Conservation (phyloP, 2,329 filamentous ascomycete species). For the Mollisia scopiformis region DNA sequence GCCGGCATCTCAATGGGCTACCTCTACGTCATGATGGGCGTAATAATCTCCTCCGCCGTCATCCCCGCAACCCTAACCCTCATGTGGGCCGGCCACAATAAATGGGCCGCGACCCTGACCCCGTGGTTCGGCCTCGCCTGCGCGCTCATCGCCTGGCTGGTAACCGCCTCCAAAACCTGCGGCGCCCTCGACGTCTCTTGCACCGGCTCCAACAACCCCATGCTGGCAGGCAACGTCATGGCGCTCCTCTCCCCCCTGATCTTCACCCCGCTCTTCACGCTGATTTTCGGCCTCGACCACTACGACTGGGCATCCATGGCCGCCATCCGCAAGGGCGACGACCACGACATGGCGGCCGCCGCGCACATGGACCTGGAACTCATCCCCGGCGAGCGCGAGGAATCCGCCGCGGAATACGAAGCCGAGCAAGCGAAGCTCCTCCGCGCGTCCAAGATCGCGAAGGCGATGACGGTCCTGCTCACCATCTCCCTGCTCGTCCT, state of each 20-base stretch:
- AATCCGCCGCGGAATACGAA: slow-evolving; percentile 42
- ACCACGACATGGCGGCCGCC: slow-evolving; percentile 68
- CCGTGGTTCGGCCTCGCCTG: slow-evolving; percentile 71
- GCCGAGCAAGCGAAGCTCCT: slow-evolving; percentile 51
- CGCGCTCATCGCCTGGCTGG: slow-evolving; percentile 76
- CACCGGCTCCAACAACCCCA: slow-evolving; percentile 84
- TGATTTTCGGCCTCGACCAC: slow-evolving; percentile 63
- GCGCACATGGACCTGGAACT: slow-evolving; percentile 69
- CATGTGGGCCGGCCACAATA: slow-evolving; percentile 80
- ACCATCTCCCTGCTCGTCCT: slow-evolving; percentile 75
- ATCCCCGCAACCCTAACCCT: slow-evolving; percentile 81
- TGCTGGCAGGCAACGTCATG: slow-evolving; percentile 85
- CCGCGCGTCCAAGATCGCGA: slow-evolving; percentile 54
- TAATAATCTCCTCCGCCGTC: slow-evolving; percentile 84
- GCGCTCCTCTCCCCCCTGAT: slow-evolving; percentile 77
- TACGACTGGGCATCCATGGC: slow-evolving; percentile 90
- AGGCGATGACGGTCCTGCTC: slow-evolving; percentile 58
- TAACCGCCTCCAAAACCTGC: slow-evolving; percentile 72
- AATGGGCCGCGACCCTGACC: slow-evolving; percentile 70
- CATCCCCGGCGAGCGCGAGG: slow-evolving; percentile 52
- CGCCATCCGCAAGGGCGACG: slow-evolving; percentile 76
- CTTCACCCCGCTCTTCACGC: slow-evolving; percentile 76
- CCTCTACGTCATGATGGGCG: slow-evolving; percentile 87
- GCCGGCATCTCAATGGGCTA: slow-evolving; percentile 82
- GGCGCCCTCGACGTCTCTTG: slow-evolving; percentile 71